Evolutionary conservation across 352 stramenopile genomes (phyloP), one percentile per base, ranked within the genome.

Genomic region (Pythium apleroticum): DNA sequence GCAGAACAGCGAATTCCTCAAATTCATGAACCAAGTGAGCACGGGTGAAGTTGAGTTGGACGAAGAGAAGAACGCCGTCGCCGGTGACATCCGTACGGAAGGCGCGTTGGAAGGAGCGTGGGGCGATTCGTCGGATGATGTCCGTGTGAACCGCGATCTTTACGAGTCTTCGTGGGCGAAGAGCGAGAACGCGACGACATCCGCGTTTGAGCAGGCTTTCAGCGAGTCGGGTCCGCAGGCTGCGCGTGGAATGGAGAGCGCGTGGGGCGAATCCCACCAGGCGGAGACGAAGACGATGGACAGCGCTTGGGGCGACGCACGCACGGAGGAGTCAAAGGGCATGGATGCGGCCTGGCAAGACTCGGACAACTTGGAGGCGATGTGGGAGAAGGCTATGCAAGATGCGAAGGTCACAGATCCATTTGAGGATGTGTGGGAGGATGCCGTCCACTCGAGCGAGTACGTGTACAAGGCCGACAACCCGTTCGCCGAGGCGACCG

Each of bases 21-120:
- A 92, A 65, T 95, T 95, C 55, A 93, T 95, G 85, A 81, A 92
- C 60, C 75, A 93, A 63, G 79, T 95, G 35, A 78, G 81, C 53
- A 71, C 67, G 6, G 87, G 87, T 31, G 75, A 90, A 66, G 79
- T 92, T 7, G 80, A 89, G 63, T 75, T 95, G 10, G 78, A 93
- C 62, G 87, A 95, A 57, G 80, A 83, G 50, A 87, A 88, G 63
- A 95, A 95, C 58, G 72, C 75, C 35, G 85, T 92, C 39, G 72
- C 74, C 19, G 72, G 74, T 22, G 74, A 66, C 19, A 57, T 81
- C 1, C 74, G 76, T 14, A 64, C 69, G 20, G 83, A 90, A 60
- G 78, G 79, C 1, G 79, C 74, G 22, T 68, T 92, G 30, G 83
- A 92, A 69, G 78, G 77, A 28, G 83, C 78, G n/a, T 92, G 81